Base-by-base conservation (phyloP, 257 asterid genomes). In the Cinchona pubescens region DNA sequence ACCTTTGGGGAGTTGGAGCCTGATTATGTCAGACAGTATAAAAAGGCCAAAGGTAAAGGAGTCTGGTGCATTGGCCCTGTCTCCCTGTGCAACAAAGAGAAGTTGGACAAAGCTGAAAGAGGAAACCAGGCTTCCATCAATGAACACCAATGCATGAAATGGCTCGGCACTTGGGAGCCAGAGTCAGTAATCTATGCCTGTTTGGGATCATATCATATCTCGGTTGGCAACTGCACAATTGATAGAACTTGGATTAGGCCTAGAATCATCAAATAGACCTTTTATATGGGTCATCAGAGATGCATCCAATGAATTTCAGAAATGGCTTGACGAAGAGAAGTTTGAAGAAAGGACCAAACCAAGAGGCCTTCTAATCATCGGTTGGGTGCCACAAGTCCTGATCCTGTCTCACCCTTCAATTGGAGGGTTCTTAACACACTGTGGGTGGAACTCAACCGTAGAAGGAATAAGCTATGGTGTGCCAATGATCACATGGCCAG, bases 51-150 rank as follows among this genome's bases (percentile, higher is more conserved):
- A 66, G 42, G 72, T 27, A 55, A 62, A 51, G 53, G 27, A 43
- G 74, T 67, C 27, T 67, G 74, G 79, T 67, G 74, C 63, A 29
- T 76, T 9, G 74, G 78, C n/a, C 78, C 78, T 25, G 68, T 75
- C 23, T 64, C 78, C 0, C 53, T 49, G 10, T 53, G 60, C 63
- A 35, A 45, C 45, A 55, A 13, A n/a, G 70, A 55, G 1, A 6
- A 55, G 3, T 23, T 14, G 30, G 61, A 55, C 29, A 55, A 55
- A 14, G 61, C 30, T 7, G 61, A 55, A 8, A 21, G 61, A 9
- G 61, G 61, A 5, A 55, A 55, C 29, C 23, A 23, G 61, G 30
- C 7, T 23, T 23, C 61, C n/a, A 55, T 55, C 7, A 8, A 55
- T 55, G 11, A 55, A 55, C 30, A 55, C 6, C 3, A 55, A 1